Evolutionary conservation across 2,329 filamentous ascomycete species (phyloP), one percentile per base, ranked within the genome.

Genomic region (Epichloe aotearoae): DNA sequence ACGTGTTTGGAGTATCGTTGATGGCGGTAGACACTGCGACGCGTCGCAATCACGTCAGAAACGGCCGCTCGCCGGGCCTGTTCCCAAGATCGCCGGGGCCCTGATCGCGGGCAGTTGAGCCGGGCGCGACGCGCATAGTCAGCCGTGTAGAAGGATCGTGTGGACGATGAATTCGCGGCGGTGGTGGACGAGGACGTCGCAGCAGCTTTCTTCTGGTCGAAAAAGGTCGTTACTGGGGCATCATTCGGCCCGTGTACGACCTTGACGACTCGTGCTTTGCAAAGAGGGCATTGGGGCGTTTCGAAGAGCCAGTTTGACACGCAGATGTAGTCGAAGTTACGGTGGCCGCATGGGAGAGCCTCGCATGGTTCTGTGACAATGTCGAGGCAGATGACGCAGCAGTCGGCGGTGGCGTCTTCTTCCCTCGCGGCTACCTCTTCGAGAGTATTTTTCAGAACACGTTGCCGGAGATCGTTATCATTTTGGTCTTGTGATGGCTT

Each of bases 361-460:
- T 83, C 73, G 55, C 86, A 88, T 49, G 79, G 69, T 59, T 93
- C 86, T 10, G 80, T 79, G 60, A 95, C 74, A 49, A 70, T 62
- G 51, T 91, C 86, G 54, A 96, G 80, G 66, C 90, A 97, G 65
- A 97, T 93, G 55, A 94, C 88, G 66, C 90, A 96, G 61, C 76
- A 80, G 55, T 64, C 59, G 20, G 52, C 39, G 20, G 53, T 46
- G 19, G 47, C 40, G 52, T 60, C 54, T 48, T 60, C 54, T 26
- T 57, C n/a, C 23, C 53, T 53, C 5, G 56, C 55, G 14, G 66
- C 61, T 43, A 72, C 64, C 55, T 75, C 69, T 52, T 64, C 59
- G 15, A 76, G 68, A 0, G 73, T 75, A 44, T 61, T 68, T 43
- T 71, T 69, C 30, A 76, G 62, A 10, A 76, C 60, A 59, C 62